phyloP scores from a whole-genome alignment of 176 grass and related monocot species.

The Pontederia crassipes region DNA sequence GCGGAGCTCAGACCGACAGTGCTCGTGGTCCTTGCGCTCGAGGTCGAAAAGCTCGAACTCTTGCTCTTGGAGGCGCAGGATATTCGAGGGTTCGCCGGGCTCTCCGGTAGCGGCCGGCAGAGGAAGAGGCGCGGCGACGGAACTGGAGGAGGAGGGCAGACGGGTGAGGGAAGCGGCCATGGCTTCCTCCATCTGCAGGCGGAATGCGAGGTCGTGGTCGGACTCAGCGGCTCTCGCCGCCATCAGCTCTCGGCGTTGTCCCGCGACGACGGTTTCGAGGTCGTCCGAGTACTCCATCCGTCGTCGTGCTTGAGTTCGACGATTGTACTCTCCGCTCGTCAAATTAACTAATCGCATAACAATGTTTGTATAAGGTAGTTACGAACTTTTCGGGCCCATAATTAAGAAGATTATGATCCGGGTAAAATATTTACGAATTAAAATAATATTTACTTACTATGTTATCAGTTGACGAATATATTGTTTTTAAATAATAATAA shows the following conservation, averaged over 20 bases:
- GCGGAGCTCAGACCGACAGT: conserved; percentile 26
- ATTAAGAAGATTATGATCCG: too few relatives aligned
- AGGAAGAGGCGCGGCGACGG: too few relatives aligned
- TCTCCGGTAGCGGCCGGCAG: too few relatives aligned
- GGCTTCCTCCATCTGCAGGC: conserved; percentile 23
- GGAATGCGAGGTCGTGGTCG: conserved; percentile 23
- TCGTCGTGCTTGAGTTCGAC: not conserved
- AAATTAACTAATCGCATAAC: too few relatives aligned
- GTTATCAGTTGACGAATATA: too few relatives aligned
- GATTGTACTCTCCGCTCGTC: too few relatives aligned
- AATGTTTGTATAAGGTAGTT: too few relatives aligned
- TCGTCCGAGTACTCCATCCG: conserved; percentile 8
- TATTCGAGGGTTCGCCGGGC: not conserved
- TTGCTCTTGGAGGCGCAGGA: conserved; percentile 19
- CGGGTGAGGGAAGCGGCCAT: conserved; percentile 10
- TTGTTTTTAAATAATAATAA: too few relatives aligned
- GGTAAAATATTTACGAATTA: too few relatives aligned
- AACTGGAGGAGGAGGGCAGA: not conserved
- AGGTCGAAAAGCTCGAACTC: conserved; percentile 46
- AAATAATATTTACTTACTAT: too few relatives aligned
- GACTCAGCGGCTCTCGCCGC: conserved; percentile 5
- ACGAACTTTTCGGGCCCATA: too few relatives aligned
- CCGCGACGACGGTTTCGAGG: not conserved
- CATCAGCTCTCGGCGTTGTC: conserved; percentile 12
- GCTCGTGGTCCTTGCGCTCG: conserved; percentile 27